Evolutionary conservation across 2,329 filamentous ascomycete species (phyloP), one percentile per base, ranked within the genome.

Genomic region (Pseudophaeomoniella oleicola): DNA sequence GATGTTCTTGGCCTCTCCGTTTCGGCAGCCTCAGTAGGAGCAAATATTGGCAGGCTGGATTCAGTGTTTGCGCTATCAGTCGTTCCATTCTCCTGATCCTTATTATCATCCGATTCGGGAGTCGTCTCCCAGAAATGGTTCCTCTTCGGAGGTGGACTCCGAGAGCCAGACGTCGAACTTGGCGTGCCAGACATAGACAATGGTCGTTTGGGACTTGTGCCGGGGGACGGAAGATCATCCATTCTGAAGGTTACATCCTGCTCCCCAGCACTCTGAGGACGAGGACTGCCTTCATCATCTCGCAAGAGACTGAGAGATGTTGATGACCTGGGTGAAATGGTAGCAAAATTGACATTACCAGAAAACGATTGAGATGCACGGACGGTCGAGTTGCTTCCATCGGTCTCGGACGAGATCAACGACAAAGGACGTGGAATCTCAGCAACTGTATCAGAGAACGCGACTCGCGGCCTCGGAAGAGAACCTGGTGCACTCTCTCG

Each of bases 351-450:
- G 33, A 90, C 75, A 55, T 82, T 92, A 39, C 79, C 81, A 16
- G 81, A 81, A 19, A 83, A 68, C 2, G 78, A 83, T 53, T 88
- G 83, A 4, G 75, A 73, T 3, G 70, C 70, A 30, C 75, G 71
- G 13, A 78, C 69, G 1, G 82, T 85, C 2, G 68, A 68, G 37
- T 75, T 62, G 2, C 81, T 90, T 51, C 78, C 86, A 32, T 84
- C 79, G 0, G 83, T 85, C 53, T 90, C 85, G 14, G 78, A 87
- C 1, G 85, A 93, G 11, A 92, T 76, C 14, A 87, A 66, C 2
- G 87, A 94, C 13, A 92, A 60, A 1, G 87, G 86, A 9, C 84
- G 73, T 4, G 81, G 81, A 47, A 87, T 87, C 43, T 81, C 86
- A 54, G 92, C 83, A 17, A 92, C 67, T 9, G 75, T 81, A 44